Evolutionary conservation across 2,329 filamentous ascomycete genomes (phyloP).

Genomic region (Myotisia sp.): DNA sequence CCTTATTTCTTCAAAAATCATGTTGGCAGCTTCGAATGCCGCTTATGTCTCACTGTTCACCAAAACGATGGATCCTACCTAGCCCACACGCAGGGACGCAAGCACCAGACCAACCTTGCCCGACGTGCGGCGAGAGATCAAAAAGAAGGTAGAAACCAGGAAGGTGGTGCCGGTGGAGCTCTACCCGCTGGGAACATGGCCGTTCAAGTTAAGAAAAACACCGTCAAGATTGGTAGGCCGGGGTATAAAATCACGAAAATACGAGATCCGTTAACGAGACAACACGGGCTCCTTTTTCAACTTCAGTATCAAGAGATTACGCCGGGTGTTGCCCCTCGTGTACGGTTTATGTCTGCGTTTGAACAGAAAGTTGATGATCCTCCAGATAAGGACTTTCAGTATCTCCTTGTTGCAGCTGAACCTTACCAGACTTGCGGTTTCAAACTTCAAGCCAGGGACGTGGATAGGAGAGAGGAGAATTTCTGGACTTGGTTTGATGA

Average conservation of each 20-base stretch:
- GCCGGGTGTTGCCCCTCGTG: conserved; percentile 59
- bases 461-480: conserved; percentile 74
- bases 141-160: conserved; percentile 59
- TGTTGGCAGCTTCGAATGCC: conserved; percentile 93
- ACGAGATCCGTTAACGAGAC: conserved; percentile 71
- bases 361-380: conserved; percentile 88
- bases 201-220: conserved; percentile 64
- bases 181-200: conserved; percentile 60
- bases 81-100: conserved; percentile 93
- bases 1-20: conserved; percentile 99
- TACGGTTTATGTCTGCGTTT: conserved; percentile 95
- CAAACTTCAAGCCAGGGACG: conserved; percentile 84
- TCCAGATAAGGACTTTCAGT: conserved; percentile 87
- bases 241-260: conserved; percentile 98
- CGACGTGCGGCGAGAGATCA: conserved; percentile 90
- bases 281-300: conserved; percentile 88
- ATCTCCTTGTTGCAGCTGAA: conserved; percentile 85
- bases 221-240: conserved; percentile 87
- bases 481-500: conserved; percentile 94
- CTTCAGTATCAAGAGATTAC: conserved; percentile 87
- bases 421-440: conserved; percentile 96
- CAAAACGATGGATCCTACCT: conserved; percentile 99
- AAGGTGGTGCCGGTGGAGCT: conserved; percentile 34
- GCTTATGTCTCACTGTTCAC: conserved; percentile 91
- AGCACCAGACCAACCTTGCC: conserved; percentile 96